Evolutionary conservation across 2,329 filamentous ascomycete genomes (phyloP), one percentile per base, ranked within the genome.

Genomic region (Sporothrix curviconia): DNA sequence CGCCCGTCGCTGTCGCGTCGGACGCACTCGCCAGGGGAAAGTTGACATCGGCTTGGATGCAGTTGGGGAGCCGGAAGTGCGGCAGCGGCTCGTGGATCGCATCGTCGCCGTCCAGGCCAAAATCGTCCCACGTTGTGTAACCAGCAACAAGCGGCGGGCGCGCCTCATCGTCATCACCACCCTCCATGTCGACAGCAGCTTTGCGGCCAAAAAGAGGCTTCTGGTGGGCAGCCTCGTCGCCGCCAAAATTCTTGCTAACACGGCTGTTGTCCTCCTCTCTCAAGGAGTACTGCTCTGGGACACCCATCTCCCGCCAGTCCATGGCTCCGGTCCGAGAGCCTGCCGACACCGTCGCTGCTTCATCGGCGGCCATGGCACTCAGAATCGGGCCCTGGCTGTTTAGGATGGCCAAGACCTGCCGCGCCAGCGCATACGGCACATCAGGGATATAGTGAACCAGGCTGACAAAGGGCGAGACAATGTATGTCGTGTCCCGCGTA

Each of bases 61-160:
- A 90, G 70, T 96, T 96, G 7, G 94, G 92, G 5, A 92, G 82
- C 2, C 74, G 70, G 71, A 92, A 92, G 68, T 89, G 91, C 32
- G 79, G 76, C 62, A 97, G 84, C 1, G 81, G 77, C 15, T 82
- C 76, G 69, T 96, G 94, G 1, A 95, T 70, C 0, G 92, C 95
- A 68, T 99, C 94, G 68, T 99, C 94, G 42, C 94, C 94, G 63
- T 95, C 89, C 4, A 73, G 72, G 50, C 92, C 90, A 5, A 84
- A 81, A 66, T 95, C 92, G 67, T 99, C 94, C 56, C 79, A 78
- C 11, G 94, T 99, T 0, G 89, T 96, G 74, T 97, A 97, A 1
- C 94, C 94, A 1, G 75, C 67, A 12, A 79, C 76, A 1, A 87
- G 73, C 42, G 74, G 68, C 3, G 75, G 74, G 43, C 66, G 62